Conservation (phyloP, 2,329 filamentous ascomycete species). For the Leptoxyphium fumago region DNA sequence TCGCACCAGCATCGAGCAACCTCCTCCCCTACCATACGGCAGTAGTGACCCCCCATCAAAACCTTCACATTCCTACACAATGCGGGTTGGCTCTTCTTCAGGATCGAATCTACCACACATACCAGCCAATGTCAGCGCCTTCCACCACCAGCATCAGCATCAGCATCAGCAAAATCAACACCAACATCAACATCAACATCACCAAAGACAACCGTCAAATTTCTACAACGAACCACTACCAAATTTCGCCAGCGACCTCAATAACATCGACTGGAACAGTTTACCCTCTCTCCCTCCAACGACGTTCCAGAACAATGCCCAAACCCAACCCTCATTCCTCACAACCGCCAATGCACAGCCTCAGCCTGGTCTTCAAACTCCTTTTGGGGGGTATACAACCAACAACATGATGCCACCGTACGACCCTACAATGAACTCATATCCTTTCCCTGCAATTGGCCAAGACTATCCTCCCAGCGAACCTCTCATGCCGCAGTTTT, state of each 20-base stretch:
- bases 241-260: neutral
- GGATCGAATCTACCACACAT: neutral
- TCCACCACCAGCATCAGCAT: conserved; percentile 1
- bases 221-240: neutral
- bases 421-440: conserved; percentile 12
- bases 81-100: neutral
- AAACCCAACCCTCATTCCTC: neutral
- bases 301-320: neutral
- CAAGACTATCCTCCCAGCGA: conserved; percentile 1
- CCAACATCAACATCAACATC: neutral
- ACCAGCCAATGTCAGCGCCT: conserved; percentile 1
- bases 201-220: neutral
- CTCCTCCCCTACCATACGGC: conserved; percentile 17
- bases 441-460: conserved; percentile 11
- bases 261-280: conserved; percentile 1
- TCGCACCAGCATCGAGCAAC: conserved; percentile 16
- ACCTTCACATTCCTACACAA: neutral
- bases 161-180: neutral
- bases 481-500: conserved; percentile 10
- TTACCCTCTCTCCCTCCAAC: conserved; percentile 1
- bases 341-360: conserved; percentile 5
- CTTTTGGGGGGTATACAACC: conserved; percentile 16
- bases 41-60: conserved; percentile 3
- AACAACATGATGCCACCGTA: conserved; percentile 11
- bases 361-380: conserved; percentile 8